phyloP scores from a whole-genome alignment of 352 stramenopile species.

The Phytophthora megakarya region DNA sequence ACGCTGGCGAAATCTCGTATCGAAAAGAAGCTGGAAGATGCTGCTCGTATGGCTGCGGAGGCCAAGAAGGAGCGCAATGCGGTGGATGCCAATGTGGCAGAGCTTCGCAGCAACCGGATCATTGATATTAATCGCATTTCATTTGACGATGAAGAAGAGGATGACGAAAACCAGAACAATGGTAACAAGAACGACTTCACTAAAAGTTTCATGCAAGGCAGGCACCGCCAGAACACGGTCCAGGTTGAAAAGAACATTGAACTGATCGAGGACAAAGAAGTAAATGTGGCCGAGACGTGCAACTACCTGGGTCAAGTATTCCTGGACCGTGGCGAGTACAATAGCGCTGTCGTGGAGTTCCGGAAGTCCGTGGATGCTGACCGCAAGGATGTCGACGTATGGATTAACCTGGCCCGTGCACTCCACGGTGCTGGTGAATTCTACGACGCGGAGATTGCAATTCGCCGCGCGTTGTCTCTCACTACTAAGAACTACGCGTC shows the following conservation, averaged over 20 bases:
- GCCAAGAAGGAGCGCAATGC: conserved; percentile 46
- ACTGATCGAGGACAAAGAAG: conserved; percentile 51
- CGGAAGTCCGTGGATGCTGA: conserved; percentile 74
- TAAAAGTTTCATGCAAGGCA: conserved; percentile 21
- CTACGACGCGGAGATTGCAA: conserved; percentile 71
- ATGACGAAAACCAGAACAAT: conserved; percentile 40
- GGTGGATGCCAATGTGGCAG: conserved; percentile 46
- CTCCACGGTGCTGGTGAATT: conserved; percentile 60
- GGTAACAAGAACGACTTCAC: conserved; percentile 29
- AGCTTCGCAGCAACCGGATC: conserved; percentile 61
- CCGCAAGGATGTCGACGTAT: conserved; percentile 69
- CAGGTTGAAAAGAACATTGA: conserved; percentile 40
- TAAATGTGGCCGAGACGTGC: conserved; percentile 72
- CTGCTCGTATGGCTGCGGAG: conserved; percentile 25
- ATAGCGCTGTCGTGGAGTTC: conserved; percentile 62
- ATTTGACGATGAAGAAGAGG: conserved; percentile 53
- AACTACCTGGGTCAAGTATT: conserved; percentile 75
- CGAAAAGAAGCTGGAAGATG: conserved; percentile 53
- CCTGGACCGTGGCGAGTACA: conserved; percentile 69
- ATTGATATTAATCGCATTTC: conserved; percentile 73
- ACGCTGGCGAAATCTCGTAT: conserved; percentile 59
- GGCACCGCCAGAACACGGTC: conserved; percentile 28
- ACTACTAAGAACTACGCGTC: conserved; percentile 63
- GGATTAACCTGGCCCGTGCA: conserved; percentile 75
- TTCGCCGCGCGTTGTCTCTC: conserved; percentile 59